These are phyloP conservation scores for Fabrea salina DNA, from an alignment of 169 alveolate genomes.

Conservation along the genomic window DNA sequence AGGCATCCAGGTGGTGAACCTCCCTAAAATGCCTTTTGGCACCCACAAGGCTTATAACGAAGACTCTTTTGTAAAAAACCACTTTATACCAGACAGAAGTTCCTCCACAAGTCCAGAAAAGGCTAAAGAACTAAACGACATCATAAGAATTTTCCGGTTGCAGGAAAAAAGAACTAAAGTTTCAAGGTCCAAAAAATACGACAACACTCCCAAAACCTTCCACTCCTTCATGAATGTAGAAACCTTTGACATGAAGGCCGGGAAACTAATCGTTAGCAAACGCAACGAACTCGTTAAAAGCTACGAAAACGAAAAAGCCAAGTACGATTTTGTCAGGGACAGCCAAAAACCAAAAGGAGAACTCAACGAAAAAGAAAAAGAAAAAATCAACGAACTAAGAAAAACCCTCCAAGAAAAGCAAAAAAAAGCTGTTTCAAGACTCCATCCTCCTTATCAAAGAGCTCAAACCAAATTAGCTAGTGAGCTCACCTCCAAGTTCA, in stretches of 20 bases:
- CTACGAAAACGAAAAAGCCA: neutral
- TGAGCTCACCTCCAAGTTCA: too few species aligned
- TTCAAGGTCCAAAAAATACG: neutral
- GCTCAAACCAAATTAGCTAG: too few species aligned
- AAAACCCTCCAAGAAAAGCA: too few species aligned
- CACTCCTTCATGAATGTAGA: neutral
- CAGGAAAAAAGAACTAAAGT: neutral
- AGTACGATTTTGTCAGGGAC: too few species aligned
- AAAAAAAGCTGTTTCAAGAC: too few species aligned
- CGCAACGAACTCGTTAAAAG: neutral
- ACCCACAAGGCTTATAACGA: neutral
- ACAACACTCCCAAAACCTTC: neutral
- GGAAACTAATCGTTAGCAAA: neutral
- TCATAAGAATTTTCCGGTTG: neutral
- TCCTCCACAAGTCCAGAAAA: neutral
- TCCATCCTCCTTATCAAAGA: too few species aligned
- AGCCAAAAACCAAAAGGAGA: too few species aligned
- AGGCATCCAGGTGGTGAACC: conserved; percentile 13
- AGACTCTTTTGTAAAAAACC: neutral
- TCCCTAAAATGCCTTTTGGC: conserved; percentile 18
- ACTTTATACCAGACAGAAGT: neutral
- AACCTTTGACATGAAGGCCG: conserved; percentile 2
- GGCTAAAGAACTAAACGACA: neutral
- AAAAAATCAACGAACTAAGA: too few species aligned
- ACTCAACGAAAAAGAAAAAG: too few species aligned